A percentile compares a stretch with the other conserved stretches of the same genome.
These are phyloP conservation scores for Panaeolus papilionaceus DNA, from an alignment of 768 basidiomycete species.

Conservation along the genomic window DNA sequence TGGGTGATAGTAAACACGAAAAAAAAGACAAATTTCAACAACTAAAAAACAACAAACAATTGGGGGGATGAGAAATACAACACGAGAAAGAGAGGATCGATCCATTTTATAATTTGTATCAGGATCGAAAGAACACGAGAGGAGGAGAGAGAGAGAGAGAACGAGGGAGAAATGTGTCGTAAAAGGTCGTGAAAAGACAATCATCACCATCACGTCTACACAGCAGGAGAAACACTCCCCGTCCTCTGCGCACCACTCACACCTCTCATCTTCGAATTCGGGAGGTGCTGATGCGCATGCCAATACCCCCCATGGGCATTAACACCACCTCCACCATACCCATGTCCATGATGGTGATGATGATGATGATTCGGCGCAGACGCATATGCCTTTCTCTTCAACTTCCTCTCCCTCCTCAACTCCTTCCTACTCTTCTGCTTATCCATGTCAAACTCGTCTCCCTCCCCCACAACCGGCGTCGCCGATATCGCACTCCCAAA, in stretches of 20 bases:
- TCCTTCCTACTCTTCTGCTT: conserved; percentile 65
- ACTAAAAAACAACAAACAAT: not conserved
- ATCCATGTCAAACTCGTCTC: conserved; percentile 7
- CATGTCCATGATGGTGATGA: conserved; percentile 35
- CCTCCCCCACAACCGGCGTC: conserved; percentile 33
- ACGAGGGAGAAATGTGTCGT: not conserved
- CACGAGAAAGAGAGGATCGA: not conserved
- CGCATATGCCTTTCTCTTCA: conserved; percentile 64
- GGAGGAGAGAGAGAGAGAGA: not conserved
- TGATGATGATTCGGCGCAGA: conserved; percentile 53
- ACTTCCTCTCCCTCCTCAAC: conserved; percentile 69
- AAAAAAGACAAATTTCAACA: not conserved
- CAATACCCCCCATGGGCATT: not conserved
- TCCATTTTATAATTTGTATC: not conserved
- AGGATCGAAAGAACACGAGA: not conserved
- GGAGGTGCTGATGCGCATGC: conserved; percentile 64
- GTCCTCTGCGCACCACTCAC: conserved; percentile 59
- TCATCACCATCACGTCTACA: not conserved
- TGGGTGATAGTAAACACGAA: no score
- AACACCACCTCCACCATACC: conserved; percentile 26
- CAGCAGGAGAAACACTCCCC: conserved; percentile 17
- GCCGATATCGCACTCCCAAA: conserved; percentile 56
- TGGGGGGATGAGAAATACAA: not conserved
- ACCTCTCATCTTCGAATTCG: conserved; percentile 67
- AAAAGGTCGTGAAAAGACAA: conserved; percentile 1